Percentiles rank a stretch among this genome's conserved stretches.
These are phyloP conservation scores for Pseudopyricularia cyperi DNA, from an alignment of 2,329 filamentous ascomycete species.

Conservation along the genomic window DNA sequence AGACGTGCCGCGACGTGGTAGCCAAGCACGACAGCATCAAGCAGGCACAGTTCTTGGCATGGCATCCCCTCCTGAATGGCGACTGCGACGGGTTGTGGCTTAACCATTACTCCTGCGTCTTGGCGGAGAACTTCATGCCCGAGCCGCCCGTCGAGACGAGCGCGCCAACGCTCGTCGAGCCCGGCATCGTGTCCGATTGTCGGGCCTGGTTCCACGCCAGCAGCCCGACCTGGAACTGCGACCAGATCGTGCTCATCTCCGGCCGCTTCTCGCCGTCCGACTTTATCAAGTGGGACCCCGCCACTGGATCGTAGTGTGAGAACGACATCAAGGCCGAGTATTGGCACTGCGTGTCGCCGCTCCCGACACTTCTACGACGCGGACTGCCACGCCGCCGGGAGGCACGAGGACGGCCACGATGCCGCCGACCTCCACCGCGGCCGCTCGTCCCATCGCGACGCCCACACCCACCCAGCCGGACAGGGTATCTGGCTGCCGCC, in stretches of 20 bases:
- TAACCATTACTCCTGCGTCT: neutral
- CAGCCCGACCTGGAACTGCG: neutral
- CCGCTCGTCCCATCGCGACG: neutral
- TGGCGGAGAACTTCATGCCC: neutral
- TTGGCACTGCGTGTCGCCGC: conserved; percentile 1
- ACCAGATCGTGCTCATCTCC: neutral
- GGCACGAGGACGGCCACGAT: neutral
- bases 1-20: conserved; percentile 1
- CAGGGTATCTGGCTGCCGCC: neutral
- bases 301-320: neutral
- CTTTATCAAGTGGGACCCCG: conserved; percentile 1
- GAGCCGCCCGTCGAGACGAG: neutral
- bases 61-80: neutral
- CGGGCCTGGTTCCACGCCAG: neutral
- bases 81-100: neutral
- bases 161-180: neutral
- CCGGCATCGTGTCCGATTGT: neutral
- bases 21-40: neutral
- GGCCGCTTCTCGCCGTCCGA: neutral
- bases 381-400: neutral
- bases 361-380: conserved; percentile 1
- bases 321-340: neutral
- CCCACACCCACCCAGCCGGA: neutral
- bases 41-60: neutral
- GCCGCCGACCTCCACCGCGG: neutral